phyloP scores from a whole-genome alignment of 495 filamentous ascomycete genomes.

The Talaromyces ruber region DNA sequence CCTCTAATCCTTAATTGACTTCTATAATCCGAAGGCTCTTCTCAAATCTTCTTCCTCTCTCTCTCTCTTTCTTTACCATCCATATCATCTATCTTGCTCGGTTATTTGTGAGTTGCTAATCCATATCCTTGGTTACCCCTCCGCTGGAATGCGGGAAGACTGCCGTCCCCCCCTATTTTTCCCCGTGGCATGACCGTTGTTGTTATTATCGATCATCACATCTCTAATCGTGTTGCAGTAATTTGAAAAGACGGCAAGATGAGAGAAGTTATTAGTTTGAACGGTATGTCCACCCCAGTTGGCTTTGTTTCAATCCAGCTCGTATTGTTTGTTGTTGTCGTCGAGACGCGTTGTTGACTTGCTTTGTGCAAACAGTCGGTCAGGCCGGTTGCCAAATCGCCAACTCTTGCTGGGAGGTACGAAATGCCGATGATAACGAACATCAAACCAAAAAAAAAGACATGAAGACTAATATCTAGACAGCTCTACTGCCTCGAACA shows the following conservation, averaged over 20 bases:
- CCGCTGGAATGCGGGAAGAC: constrained; percentile 1
- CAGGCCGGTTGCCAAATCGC: constrained; percentile 99
- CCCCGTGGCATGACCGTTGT: background rate
- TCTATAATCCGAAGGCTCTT: background rate
- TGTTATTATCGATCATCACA: background rate
- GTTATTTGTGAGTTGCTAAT: background rate
- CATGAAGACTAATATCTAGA: constrained; percentile 8
- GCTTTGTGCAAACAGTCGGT: constrained; percentile 59
- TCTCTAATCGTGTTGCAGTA: background rate
- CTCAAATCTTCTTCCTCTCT: background rate
- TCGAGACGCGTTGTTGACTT: constrained; percentile 14
- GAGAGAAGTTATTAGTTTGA: constrained; percentile 99
- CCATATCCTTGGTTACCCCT: background rate
- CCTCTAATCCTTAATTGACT: background rate
- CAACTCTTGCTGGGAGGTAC: constrained; percentile 99
- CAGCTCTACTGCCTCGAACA: constrained; percentile 99
- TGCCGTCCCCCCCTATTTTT: background rate
- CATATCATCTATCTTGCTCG: background rate
- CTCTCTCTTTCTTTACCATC: background rate
- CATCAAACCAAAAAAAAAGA: background rate
- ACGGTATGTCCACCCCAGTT: constrained; percentile 57
- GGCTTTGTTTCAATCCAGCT: constrained; percentile 8
- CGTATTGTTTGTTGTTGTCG: constrained; percentile 4
- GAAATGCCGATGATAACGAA: background rate
- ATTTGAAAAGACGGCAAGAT: constrained; percentile 49